phyloP scores from a whole-genome alignment of 2,329 filamentous ascomycete species.

The Epichloe sp. region DNA sequence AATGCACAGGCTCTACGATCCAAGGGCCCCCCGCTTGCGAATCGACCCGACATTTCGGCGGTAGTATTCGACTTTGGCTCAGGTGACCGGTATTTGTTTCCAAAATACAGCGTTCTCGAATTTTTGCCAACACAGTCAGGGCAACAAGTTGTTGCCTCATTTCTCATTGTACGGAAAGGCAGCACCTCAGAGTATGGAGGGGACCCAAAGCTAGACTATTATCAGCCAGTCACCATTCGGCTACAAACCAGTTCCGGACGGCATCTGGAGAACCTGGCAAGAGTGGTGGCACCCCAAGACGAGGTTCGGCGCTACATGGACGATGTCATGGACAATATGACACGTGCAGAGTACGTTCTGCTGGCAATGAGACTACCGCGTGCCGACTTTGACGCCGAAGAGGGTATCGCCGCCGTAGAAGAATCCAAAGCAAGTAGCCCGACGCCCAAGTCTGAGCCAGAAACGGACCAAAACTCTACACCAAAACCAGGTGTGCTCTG shows the following conservation, averaged over 20 bases:
- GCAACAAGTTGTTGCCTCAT: conserved; percentile 57
- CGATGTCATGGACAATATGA: conserved; percentile 56
- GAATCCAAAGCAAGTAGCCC: conserved; percentile 19
- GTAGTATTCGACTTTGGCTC: conserved; percentile 59
- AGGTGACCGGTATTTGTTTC: conserved; percentile 67
- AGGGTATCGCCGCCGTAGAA: conserved; percentile 13
- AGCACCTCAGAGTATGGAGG: conserved; percentile 51
- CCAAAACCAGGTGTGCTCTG: conserved; percentile 23
- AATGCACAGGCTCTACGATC: conserved; percentile 44
- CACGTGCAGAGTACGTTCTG: conserved; percentile 52
- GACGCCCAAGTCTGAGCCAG: conserved; percentile 17
- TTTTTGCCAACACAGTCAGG: conserved; percentile 37
- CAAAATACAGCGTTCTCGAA: conserved; percentile 65
- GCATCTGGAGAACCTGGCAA: conserved; percentile 45
- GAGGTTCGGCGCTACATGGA: conserved; percentile 57
- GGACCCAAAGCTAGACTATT: conserved; percentile 56
- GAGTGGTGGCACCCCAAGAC: conserved; percentile 48
- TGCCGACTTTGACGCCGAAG: conserved; percentile 18
- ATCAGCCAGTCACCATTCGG: conserved; percentile 58
- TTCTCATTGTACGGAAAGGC: conserved; percentile 62
- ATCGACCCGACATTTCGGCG: conserved; percentile 50
- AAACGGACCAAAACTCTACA: conserved; percentile 11
- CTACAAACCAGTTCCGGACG: conserved; percentile 40
- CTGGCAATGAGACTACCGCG: conserved; percentile 53
- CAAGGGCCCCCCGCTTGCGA: conserved; percentile 42